Conservation (phyloP, 163 green algal species). For the Prototheca stagnorum region DNA sequence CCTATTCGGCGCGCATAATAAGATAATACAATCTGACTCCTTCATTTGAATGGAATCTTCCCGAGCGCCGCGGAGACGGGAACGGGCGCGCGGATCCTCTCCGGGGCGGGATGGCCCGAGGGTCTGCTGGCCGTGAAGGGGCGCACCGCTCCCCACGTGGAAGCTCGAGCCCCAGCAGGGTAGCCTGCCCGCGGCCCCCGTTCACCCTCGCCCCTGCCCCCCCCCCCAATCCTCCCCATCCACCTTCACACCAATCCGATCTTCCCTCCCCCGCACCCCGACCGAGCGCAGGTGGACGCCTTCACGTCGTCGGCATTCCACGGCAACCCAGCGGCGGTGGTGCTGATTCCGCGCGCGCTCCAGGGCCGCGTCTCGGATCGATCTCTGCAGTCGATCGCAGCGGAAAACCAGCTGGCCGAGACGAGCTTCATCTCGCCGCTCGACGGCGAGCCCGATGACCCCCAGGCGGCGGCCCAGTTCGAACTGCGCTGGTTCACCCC, state of each 20-base stretch:
- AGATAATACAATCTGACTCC: too few relatives aligned
- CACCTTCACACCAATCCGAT: not conserved
- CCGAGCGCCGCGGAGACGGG: too few relatives aligned
- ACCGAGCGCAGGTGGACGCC: conserved; percentile 30
- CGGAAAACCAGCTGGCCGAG: conserved; percentile 56
- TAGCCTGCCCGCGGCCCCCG: not conserved
- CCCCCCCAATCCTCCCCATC: not conserved
- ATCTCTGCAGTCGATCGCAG: conserved; percentile 38
- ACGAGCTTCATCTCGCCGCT: conserved; percentile 44
- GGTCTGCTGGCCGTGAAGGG: not conserved
- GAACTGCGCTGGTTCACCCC: conserved; percentile 71
- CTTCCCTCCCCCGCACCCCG: not conserved
- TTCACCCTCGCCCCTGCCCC: not conserved
- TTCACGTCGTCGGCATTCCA: conserved; percentile 32
- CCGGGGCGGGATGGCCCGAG: too few relatives aligned
- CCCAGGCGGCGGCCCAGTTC: conserved; percentile 17
- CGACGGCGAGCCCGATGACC: not conserved
- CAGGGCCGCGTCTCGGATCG: conserved; percentile 9
- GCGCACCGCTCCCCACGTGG: too few relatives aligned
- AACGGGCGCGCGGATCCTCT: too few relatives aligned
- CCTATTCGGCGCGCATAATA: too few relatives aligned
- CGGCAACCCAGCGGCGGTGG: conserved; percentile 17
- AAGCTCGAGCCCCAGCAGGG: not conserved
- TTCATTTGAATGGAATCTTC: too few relatives aligned
- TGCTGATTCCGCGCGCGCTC: conserved; percentile 3